Base-by-base conservation (phyloP, 108 stramenopile species). In the Skeletonema costatum region DNA sequence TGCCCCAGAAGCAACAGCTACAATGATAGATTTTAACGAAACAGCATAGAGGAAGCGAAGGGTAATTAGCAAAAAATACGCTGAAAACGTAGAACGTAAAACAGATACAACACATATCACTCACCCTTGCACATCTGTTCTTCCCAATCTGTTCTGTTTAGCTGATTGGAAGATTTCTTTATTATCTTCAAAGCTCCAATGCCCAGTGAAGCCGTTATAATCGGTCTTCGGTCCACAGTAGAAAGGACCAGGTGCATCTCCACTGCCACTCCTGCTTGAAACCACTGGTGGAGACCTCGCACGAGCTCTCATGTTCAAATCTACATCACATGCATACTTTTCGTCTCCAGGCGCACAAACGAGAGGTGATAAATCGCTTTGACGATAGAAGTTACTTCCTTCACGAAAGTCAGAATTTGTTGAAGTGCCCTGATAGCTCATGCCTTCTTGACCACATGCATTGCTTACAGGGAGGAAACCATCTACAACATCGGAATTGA, bases 1-100 rank as follows among this genome's bases (percentile, higher is more conserved):
- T 60, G 16, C 85, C 85, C 85, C 85, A 86, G 77, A 81, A 86
- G 56, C 85, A 86, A 73, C 85, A 85, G 4, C 84, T 74, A n/a
- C 9, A 36, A 6, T 36, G 25, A 1, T 36, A 36, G 36, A 36
- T 36, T 36, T 36, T 36, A 36, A 9, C 6, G 8, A 36, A 5
- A 36, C 0, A 6, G 36, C 4, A 36, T 25, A 36, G 6, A n/a
- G n/a, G 3, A n/a, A 48, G 46, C 25, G 25, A 25, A 25, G 25
- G 25, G 25, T 25, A n/a, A 14, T n/a, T 12, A 14, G n/a, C 46
- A 48, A 14, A 48, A 14, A 3, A 14, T 48, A n/a, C 46, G 46
- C 0, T n/a, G 32, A 32, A 39, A 39, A 39, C 16, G 56, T 21
- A 31, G 13, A 51, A 33, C 25, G 36, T 29, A 38, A 29, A 11